These are phyloP conservation scores for Phytophthora crassamura DNA, from an alignment of 352 stramenopile genomes.

Conservation along the genomic window DNA sequence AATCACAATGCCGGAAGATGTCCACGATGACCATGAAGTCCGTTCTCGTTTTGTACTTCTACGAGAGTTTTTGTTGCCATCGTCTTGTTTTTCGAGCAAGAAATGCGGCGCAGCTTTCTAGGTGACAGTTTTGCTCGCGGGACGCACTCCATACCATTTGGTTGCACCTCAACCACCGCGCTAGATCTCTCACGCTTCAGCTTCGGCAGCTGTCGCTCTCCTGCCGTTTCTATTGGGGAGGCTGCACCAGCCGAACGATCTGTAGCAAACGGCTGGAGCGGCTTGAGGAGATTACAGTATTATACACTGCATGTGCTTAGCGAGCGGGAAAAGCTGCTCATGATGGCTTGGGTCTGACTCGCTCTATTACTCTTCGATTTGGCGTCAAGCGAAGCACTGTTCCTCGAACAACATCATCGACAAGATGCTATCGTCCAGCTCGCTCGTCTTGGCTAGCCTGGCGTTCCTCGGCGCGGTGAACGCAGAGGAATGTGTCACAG, in stretches of 20 bases:
- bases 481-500: constrained; percentile 19
- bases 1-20: too few relatives aligned
- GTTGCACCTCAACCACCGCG: not conserved
- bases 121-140: too few relatives aligned
- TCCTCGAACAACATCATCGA: not conserved
- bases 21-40: too few relatives aligned
- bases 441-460: not conserved
- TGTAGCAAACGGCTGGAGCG: not conserved
- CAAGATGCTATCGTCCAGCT: constrained; percentile 2
- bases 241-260: constrained; percentile 18
- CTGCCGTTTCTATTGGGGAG: constrained; percentile 13
- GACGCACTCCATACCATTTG: too few relatives aligned
- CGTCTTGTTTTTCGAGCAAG: too few relatives aligned
- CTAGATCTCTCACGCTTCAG: not conserved
- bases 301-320: constrained; percentile 1
- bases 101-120: too few relatives aligned
- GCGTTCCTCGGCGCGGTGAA: not conserved
- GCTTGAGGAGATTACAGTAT: not conserved
- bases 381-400: not conserved
- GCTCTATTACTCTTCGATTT: constrained; percentile 9
- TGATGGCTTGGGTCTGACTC: too few relatives aligned
- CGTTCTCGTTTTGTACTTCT: too few relatives aligned
- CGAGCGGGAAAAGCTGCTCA: not conserved
- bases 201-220: constrained; percentile 1
- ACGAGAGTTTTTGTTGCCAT: too few relatives aligned